These are phyloP conservation scores for Rhododendron kiyosumense DNA, from an alignment of 148 eudicot species.

Conservation along the genomic window DNA sequence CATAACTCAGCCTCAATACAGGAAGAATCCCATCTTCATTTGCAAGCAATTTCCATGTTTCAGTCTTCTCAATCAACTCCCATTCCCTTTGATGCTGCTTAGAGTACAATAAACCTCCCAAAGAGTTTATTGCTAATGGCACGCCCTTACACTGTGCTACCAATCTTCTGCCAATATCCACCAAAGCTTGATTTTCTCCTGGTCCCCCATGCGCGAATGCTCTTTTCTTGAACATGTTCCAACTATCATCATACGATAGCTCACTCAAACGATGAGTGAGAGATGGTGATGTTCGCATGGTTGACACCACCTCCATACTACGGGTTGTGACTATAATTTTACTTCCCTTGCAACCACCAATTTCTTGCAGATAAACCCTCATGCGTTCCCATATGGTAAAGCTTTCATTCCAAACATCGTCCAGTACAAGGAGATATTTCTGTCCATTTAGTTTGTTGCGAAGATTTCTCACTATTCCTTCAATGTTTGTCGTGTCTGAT, in stretches of 20 bases:
- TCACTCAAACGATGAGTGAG: not conserved
- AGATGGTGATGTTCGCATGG: not conserved
- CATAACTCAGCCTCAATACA: no score
- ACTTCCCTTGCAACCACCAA: not conserved
- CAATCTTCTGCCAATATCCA: not conserved
- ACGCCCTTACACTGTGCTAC: not conserved
- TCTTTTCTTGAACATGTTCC: not conserved
- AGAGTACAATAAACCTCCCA: not conserved
- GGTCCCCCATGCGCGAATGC: not conserved
- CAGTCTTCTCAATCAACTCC: not conserved
- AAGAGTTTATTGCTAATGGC: not conserved
- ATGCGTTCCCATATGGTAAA: not conserved
- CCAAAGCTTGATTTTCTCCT: not conserved
- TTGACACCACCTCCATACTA: no score
- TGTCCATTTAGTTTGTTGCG: not conserved
- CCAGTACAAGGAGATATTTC: slow-evolving; percentile 15
- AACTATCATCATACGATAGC: slow-evolving; percentile 1
- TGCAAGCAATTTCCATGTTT: no score
- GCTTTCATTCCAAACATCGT: slow-evolving; percentile 14
- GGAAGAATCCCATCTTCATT: no score
- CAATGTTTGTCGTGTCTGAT: no score
- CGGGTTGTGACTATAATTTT: no score
- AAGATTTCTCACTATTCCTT: not conserved
- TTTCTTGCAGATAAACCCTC: not conserved
- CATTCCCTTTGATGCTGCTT: not conserved